Evolutionary conservation across 2,329 filamentous ascomycete species (phyloP).

Genomic region (Neoascochyta sp.): DNA sequence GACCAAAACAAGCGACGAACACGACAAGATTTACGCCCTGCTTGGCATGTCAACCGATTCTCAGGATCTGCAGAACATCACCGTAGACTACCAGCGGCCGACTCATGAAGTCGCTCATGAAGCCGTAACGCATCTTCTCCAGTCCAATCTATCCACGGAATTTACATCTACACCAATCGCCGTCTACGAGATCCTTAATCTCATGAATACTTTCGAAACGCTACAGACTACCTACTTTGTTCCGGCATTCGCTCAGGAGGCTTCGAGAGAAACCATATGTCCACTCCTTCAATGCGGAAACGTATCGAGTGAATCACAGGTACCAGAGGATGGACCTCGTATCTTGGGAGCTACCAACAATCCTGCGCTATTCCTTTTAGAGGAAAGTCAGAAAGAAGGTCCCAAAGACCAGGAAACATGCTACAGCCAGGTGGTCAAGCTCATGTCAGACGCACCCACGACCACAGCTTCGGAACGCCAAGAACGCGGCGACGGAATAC

Average conservation of each 20-base stretch:
- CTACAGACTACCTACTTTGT: conserved; percentile 3
- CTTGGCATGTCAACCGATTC: conserved; percentile 13
- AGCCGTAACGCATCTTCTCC: conserved; percentile 3
- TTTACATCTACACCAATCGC: background rate
- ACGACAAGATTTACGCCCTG: conserved; percentile 17
- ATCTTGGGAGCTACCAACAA: background rate
- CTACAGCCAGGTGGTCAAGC: conserved; percentile 1
- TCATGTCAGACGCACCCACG: background rate
- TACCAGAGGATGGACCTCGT: background rate
- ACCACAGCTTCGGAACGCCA: background rate
- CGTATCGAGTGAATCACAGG: background rate
- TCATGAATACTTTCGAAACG: conserved; percentile 2
- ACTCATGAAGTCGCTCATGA: conserved; percentile 2
- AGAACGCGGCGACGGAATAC: background rate
- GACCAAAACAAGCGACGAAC: conserved; percentile 12
- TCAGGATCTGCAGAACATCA: conserved; percentile 5
- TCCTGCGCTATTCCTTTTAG: conserved; percentile 1
- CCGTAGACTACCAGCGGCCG: conserved; percentile 7
- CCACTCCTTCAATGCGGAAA: conserved; percentile 3
- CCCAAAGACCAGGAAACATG: conserved; percentile 1
- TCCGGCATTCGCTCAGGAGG: background rate
- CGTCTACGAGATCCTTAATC: conserved; percentile 1
- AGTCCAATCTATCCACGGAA: background rate
- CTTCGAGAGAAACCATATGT: conserved; percentile 1
- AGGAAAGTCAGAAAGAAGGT: conserved; percentile 2